Percentiles rank a stretch among this genome's conserved stretches.
Evolutionary conservation across 176 grass and related monocot genomes (phyloP).

Genomic region (Melocanna baccifera): DNA sequence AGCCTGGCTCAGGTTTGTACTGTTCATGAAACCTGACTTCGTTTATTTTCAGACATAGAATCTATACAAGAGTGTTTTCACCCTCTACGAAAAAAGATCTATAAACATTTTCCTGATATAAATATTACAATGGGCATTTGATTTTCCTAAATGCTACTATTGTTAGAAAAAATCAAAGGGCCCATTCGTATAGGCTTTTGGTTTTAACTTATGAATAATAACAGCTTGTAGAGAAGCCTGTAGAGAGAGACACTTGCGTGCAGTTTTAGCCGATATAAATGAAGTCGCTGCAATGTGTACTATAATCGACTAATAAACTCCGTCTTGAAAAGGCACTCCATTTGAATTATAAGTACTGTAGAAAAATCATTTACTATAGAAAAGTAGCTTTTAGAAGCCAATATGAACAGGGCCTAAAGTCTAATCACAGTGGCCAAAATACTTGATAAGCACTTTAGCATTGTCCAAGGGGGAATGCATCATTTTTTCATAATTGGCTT

Average conservation of each 20-base stretch:
- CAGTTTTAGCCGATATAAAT: too few species aligned
- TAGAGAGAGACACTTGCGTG: too few species aligned
- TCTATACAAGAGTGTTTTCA: not conserved
- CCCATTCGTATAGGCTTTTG: too few species aligned
- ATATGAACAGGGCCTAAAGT: not conserved
- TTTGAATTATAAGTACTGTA: too few species aligned
- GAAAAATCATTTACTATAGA: too few species aligned
- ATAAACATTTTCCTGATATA: not conserved
- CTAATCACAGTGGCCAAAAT: not conserved
- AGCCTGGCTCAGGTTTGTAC: slow-evolving; percentile 71
- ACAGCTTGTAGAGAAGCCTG: too few species aligned
- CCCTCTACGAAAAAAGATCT: not conserved
- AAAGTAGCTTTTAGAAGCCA: too few species aligned
- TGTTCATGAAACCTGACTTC: not conserved
- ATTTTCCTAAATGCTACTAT: not conserved
- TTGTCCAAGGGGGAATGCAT: not conserved
- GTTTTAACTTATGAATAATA: too few species aligned
- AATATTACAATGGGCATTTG: not conserved
- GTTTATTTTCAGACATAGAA: not conserved
- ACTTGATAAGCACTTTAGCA: not conserved
- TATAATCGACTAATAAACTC: too few species aligned
- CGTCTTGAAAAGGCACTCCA: too few species aligned
- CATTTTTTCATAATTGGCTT: not conserved
- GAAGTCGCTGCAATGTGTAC: too few species aligned
- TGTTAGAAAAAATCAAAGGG: not conserved